Base-by-base conservation (phyloP, 139 green algal genomes). In the Chlamydomonas eustigma region DNA sequence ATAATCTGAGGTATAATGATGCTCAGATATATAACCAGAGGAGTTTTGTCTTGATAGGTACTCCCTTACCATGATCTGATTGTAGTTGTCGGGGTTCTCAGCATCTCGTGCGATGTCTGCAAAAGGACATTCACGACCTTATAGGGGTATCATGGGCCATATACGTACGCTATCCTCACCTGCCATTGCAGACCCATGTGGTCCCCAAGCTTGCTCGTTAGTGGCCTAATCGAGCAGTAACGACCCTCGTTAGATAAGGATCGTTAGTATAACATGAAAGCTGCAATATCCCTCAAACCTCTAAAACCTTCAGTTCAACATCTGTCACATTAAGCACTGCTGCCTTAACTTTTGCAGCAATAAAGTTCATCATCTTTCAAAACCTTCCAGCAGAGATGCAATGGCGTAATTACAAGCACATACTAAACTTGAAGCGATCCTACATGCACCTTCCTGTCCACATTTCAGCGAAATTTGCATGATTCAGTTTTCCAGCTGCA, bases 181-280 rank as follows among this genome's bases (percentile, higher is more conserved):
- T 51, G 77, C 72, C 93, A 97, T 97, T 3, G 81, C 77, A 2
- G 74, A 84, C 12, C 93, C 93, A 68, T 96, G 92, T 0, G 93
- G 93, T 0, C 92, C 93, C 93, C 93, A 97, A 4, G 89, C 87
- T 35, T 97, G 91, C 37, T 90, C 89, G 75, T 93, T 96, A 2
- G 93, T 97, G 1, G 93, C 93, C 58, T 96, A 84, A 64, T 92
- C 86, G 18, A 22, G 28, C n/a, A 31, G 22, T 6, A 37, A 37
- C 18, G 63, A 70, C 32, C 24, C 32, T 31, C 63, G 6, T 37
- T 22, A 70, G 28, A 28, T 22, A 70, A 22, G 63, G 32, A 37
- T 22, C 63, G 25, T 58, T 28, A 12, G 44, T n/a, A n/a, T n/a
- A 58, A 58, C 44, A 58, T 18, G 18, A 18, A 12, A 18, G 18